Conservation (phyloP, 129 eudicot genomes). For the Helianthus annuus region DNA sequence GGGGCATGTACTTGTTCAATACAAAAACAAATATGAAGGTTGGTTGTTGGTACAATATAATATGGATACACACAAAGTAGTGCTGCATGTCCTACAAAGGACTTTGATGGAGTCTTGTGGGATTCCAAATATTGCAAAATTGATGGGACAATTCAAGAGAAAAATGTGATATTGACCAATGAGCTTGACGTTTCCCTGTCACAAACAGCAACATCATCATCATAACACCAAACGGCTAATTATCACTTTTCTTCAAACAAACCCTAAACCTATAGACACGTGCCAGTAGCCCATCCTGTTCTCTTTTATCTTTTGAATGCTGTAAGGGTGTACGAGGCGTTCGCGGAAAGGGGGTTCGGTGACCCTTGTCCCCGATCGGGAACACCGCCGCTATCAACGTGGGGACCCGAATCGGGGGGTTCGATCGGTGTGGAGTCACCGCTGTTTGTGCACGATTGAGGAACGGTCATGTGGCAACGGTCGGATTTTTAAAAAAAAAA, state of each 20-base stretch:
- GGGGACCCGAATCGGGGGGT: no score
- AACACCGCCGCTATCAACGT: no score
- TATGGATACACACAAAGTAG: no score
- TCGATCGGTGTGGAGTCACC: no score
- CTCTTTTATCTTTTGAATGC: not conserved
- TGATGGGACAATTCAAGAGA: conserved; percentile 40
- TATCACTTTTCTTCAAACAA: conserved; percentile 25
- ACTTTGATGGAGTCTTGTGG: conserved; percentile 32
- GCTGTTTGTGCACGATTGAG: no score
- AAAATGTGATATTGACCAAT: conserved; percentile 36
- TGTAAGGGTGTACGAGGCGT: no score
- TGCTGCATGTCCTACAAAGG: conserved; percentile 24
- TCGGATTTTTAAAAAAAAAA: no score
- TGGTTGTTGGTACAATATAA: no score
- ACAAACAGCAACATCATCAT: conserved; percentile 29
- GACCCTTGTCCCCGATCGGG: no score
- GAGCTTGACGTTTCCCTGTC: conserved; percentile 39
- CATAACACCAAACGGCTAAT: conserved; percentile 24
- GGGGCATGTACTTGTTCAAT: not conserved
- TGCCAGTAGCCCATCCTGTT: conserved; percentile 33
- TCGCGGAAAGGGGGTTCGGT: no score
- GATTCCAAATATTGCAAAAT: conserved; percentile 38
- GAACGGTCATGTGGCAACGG: no score
- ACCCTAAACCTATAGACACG: conserved; percentile 22
- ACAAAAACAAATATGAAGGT: conserved; percentile 4